Percentiles rank a stretch among this genome's conserved stretches.
These are phyloP conservation scores for Beverwykella pulmonaria DNA, from an alignment of 495 filamentous ascomycete genomes.

Conservation along the genomic window DNA sequence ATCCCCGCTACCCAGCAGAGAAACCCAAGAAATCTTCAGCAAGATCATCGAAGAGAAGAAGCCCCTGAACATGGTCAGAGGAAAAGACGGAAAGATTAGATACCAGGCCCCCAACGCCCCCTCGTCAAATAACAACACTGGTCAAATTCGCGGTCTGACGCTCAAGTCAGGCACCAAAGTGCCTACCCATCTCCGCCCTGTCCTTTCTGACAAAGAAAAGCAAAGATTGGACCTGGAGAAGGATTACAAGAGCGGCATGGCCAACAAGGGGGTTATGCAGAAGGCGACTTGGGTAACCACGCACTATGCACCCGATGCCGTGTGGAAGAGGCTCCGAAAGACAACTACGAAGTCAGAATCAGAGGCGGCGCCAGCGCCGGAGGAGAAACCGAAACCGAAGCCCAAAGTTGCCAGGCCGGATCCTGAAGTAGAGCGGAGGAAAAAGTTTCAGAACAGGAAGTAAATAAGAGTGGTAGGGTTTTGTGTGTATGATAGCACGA, in stretches of 20 bases:
- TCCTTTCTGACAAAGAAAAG: neutral
- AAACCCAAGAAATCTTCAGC: neutral
- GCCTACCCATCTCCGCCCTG: neutral
- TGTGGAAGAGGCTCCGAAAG: neutral
- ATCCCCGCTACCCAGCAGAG: slow-evolving; percentile 48
- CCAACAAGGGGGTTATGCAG: slow-evolving; percentile 34
- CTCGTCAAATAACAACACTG: neutral
- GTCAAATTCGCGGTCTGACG: slow-evolving; percentile 49
- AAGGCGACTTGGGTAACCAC: slow-evolving; percentile 39
- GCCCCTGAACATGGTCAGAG: neutral
- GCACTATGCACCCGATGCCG: slow-evolving; percentile 37
- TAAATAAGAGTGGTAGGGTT: slow-evolving; percentile 33
- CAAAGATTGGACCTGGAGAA: neutral
- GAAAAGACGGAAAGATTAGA: slow-evolving; percentile 7
- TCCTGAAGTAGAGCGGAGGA: slow-evolving; percentile 50
- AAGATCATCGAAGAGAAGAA: slow-evolving; percentile 12
- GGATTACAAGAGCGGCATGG: slow-evolving; percentile 23
- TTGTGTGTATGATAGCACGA: slow-evolving; percentile 34
- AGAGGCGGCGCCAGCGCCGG: slow-evolving; percentile 24
- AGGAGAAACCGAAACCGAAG: slow-evolving; percentile 23
- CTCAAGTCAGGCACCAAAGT: slow-evolving; percentile 51
- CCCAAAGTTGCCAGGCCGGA: slow-evolving; percentile 23
- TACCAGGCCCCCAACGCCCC: slow-evolving; percentile 2
- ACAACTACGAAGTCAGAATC: neutral
- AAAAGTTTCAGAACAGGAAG: slow-evolving; percentile 49